A percentile compares a stretch with the other conserved stretches of the same genome.
phyloP scores from a whole-genome alignment of 2,329 filamentous ascomycete species.

The Diplodia scrobiculata region DNA sequence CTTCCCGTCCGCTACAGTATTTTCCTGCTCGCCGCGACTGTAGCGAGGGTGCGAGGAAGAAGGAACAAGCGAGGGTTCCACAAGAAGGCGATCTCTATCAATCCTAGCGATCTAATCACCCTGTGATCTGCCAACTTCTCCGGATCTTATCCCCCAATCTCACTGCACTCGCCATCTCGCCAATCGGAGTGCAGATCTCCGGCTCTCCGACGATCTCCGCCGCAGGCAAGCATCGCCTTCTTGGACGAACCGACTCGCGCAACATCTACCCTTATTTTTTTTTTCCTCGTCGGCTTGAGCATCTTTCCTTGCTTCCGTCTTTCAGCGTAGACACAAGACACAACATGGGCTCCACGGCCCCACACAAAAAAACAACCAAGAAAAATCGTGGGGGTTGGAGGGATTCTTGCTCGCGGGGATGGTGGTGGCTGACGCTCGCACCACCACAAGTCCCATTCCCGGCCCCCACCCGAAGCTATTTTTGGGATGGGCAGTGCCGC shows the following conservation, averaged over 20 bases:
- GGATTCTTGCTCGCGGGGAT: not conserved
- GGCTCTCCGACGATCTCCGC: not conserved
- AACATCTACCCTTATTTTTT: not conserved
- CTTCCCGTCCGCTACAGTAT: not conserved
- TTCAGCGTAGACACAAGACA: not conserved
- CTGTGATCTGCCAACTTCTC: not conserved
- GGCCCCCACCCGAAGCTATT: not conserved
- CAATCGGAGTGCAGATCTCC: not conserved
- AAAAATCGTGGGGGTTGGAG: not conserved
- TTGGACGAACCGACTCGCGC: not conserved
- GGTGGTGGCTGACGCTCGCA: not conserved
- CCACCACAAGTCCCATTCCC: not conserved
- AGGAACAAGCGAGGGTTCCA: not conserved
- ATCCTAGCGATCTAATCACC: not conserved
- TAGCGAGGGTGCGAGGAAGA: not conserved
- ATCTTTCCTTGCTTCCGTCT: not conserved
- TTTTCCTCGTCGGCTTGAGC: conserved; percentile 10
- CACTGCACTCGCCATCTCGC: not conserved
- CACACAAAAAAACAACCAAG: not conserved
- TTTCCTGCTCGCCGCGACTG: conserved; percentile 10
- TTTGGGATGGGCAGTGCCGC: not conserved
- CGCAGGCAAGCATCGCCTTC: not conserved
- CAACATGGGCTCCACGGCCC: conserved; percentile 4
- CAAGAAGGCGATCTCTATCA: not conserved
- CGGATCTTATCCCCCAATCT: not conserved